Base-by-base conservation (phyloP, 1,284 basidiomycete genomes). In the Malassezia sympodialis region DNA sequence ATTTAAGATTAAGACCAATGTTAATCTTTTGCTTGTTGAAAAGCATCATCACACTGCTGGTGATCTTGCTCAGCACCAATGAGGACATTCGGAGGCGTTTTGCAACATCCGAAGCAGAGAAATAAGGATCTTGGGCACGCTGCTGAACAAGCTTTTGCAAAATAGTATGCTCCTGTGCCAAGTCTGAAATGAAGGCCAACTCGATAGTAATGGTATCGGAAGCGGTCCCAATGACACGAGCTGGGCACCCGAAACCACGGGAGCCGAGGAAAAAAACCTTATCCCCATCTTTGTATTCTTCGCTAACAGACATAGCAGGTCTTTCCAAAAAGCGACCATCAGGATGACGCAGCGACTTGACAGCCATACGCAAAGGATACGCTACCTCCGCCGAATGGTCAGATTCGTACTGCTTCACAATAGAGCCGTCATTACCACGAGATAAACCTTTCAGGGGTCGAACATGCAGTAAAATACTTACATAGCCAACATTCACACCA, bases 241-340 rank as follows among this genome's bases (percentile, higher is more conserved):
- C 90, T 6, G 94, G 90, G 4, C 87, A 84, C n/a, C 94, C 94
- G 71, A 94, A 98, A 0, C 86, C 87, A 66, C 88, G 84, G 62
- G 86, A 84, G 19, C 91, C 91, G 6, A 98, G 81, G 83, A 96
- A 98, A 77, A 99, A 94, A 39, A 96, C 86, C 67, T 86, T 88
- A 72, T 84, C 86, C 10, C 87, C 87, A 1, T 83, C 82, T 0
- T 91, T 90, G 77, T 90, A 96, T 74, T 98, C 94, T 51, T 88
- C 84, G 0, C 82, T 80, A 31, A 96, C 77, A 0, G 88, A 84
- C 2, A 88, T 85, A 0, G 93, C 83, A 7, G 82, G 83, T 68
- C 83, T 76, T 66, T 82, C 80, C 68, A 77, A 53, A 61, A 60
- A 71, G 15, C 72, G 68, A 23, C 53, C 37, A 43, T 74, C 72